Evolutionary conservation across 257 asterid genomes (phyloP).

Genomic region (Linaria vulgaris): DNA sequence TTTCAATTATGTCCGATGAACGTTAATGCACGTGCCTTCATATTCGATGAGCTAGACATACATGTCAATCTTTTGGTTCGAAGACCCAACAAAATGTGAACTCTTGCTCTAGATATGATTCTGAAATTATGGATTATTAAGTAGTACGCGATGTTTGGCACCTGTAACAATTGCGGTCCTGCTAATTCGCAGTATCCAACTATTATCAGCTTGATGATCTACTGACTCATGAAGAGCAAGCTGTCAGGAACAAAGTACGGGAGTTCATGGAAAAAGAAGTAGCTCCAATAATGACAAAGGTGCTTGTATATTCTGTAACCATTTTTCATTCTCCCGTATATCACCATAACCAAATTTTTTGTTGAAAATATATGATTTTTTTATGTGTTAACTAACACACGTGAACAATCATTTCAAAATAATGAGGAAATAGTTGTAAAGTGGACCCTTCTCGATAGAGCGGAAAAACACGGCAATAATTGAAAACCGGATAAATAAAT

Average conservation of each 20-base stretch:
- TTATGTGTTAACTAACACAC: too few relatives aligned
- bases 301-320: conserved; percentile 15
- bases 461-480: too few relatives aligned
- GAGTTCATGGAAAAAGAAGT: conserved; percentile 90
- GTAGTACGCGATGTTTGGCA: too few relatives aligned
- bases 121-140: too few relatives aligned
- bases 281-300: conserved; percentile 96
- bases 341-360: too few relatives aligned
- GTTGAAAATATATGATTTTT: neutral
- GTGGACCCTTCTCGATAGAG: too few relatives aligned
- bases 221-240: conserved; percentile 70
- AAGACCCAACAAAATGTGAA: too few relatives aligned
- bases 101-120: too few relatives aligned
- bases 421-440: too few relatives aligned
- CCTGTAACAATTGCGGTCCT: conserved; percentile 20
- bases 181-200: conserved; percentile 66
- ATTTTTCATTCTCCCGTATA: too few relatives aligned
- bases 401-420: too few relatives aligned
- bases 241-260: conserved; percentile 60
- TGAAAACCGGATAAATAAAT: too few relatives aligned
- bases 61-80: neutral
- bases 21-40: neutral
- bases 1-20: neutral
- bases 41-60: neutral
- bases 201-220: conserved; percentile 89